Conservation (phyloP, 345 rosid genomes). For the Raphanus raphanistrum region DNA sequence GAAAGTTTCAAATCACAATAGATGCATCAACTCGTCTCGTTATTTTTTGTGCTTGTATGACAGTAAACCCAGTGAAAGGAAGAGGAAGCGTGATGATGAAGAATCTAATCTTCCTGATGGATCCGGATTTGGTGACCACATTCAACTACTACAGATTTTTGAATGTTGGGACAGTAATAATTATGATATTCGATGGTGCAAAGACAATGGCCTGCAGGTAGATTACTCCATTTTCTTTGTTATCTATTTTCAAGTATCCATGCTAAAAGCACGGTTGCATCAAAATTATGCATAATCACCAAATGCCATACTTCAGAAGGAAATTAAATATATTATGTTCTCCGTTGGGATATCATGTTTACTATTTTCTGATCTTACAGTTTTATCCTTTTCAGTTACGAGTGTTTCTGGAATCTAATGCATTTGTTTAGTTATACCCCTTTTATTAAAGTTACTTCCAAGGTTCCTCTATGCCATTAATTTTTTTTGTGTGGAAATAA, state of each 20-base stretch:
- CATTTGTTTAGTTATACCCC: neutral
- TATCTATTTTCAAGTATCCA: slow-evolving; percentile 9
- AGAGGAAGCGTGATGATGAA: slow-evolving; percentile 62
- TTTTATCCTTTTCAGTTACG: neutral
- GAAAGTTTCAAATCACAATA: slow-evolving; percentile 15
- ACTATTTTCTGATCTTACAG: neutral
- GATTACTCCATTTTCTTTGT: slow-evolving; percentile 7
- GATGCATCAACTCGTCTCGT: neutral
- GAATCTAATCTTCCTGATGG: slow-evolving; percentile 82
- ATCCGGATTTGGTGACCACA: slow-evolving; percentile 92
- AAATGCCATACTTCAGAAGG: slow-evolving; percentile 3
- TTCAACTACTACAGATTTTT: slow-evolving; percentile 83
- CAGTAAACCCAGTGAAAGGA: slow-evolving; percentile 71
- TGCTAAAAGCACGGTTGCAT: slow-evolving; percentile 9
- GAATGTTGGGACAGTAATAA: slow-evolving; percentile 72
- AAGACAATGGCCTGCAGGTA: slow-evolving; percentile 78
- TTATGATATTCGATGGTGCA: slow-evolving; percentile 79
- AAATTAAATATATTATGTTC: slow-evolving; percentile 1
- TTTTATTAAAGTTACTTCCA: neutral
- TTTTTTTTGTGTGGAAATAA: neutral
- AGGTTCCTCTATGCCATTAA: neutral
- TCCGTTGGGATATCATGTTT: neutral
- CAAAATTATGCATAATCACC: neutral
- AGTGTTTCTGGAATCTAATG: neutral
- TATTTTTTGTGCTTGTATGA: slow-evolving; percentile 26